These are phyloP conservation scores for Candida ulmi DNA, from an alignment of 805 yeast genomes.

Conservation along the genomic window DNA sequence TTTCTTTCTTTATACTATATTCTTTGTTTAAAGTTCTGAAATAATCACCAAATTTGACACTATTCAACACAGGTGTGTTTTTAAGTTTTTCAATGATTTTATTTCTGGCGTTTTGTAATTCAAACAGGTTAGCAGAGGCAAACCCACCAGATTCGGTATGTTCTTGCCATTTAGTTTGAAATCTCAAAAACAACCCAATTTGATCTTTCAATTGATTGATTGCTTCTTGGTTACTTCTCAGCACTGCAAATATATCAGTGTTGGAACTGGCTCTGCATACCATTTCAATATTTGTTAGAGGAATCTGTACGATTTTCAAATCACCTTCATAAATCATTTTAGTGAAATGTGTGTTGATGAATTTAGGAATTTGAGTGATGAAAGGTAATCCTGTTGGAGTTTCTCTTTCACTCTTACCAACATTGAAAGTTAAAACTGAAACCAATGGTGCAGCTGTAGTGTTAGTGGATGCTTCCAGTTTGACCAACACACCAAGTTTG, in stretches of 20 bases:
- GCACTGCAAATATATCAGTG: constrained; percentile 6
- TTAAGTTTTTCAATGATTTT: constrained; percentile 27
- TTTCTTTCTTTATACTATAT: constrained; percentile 40
- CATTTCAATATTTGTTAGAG: constrained; percentile 36
- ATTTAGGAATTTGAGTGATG: constrained; percentile 24
- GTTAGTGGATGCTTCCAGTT: constrained; percentile 20
- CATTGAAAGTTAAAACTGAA: constrained; percentile 40
- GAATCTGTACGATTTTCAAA: constrained; percentile 32
- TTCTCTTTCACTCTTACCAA: constrained; percentile 28
- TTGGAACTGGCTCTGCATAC: constrained; percentile 30
- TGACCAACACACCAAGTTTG: constrained; percentile 51
- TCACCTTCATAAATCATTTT: constrained; percentile 25
- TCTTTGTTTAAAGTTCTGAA: constrained; percentile 41
- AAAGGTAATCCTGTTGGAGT: constrained; percentile 31
- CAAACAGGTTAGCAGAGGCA: constrained; percentile 30
- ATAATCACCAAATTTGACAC: constrained; percentile 40
- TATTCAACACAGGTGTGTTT: constrained; percentile 23
- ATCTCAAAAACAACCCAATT: constrained; percentile 29
- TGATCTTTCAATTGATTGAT: constrained; percentile 32
- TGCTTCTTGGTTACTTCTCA: constrained; percentile 20
- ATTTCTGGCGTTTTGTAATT: constrained; percentile 32
- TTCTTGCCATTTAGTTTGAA: constrained; percentile 39
- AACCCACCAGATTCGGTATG: constrained; percentile 31
- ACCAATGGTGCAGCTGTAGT: constrained; percentile 24
- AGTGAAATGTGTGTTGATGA: constrained; percentile 21